These are phyloP conservation scores for Aspergillus ochraceus DNA, from an alignment of 2,329 filamentous ascomycete genomes.

Conservation along the genomic window DNA sequence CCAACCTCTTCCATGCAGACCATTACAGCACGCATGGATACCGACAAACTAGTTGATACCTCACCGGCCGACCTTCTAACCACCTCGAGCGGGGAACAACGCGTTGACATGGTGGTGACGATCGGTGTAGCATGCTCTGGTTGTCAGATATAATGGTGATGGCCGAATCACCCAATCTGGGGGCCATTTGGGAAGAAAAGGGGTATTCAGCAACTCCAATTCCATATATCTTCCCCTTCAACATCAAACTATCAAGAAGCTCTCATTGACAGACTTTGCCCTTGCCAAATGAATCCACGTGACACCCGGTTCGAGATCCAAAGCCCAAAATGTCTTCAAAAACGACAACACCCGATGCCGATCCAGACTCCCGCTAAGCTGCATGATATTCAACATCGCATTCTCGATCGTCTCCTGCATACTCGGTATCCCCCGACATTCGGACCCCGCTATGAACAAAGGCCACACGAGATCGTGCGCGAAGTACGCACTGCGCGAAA, in stretches of 20 bases:
- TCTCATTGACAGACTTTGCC: conserved; percentile 2
- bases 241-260: conserved; percentile 13
- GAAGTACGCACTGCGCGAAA: conserved; percentile 14
- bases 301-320: not conserved
- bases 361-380: conserved; percentile 10
- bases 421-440: conserved; percentile 11
- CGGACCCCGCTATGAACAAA: conserved; percentile 27
- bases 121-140: too few relatives aligned
- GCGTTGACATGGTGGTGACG: too few relatives aligned
- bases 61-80: too few relatives aligned
- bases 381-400: conserved; percentile 11
- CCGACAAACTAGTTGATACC: too few relatives aligned
- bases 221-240: not conserved
- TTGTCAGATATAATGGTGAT: too few relatives aligned
- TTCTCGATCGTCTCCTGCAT: conserved; percentile 7
- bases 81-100: too few relatives aligned
- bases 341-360: conserved; percentile 15
- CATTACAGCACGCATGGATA: too few relatives aligned
- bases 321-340: conserved; percentile 8
- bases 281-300: conserved; percentile 20
- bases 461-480: conserved; percentile 30
- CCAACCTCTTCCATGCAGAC: too few relatives aligned
- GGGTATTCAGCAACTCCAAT: too few relatives aligned
- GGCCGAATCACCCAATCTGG: too few relatives aligned
- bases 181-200: too few relatives aligned